Evolutionary conservation across 352 stramenopile genomes (phyloP).

Genomic region (Peronospora farinosa): DNA sequence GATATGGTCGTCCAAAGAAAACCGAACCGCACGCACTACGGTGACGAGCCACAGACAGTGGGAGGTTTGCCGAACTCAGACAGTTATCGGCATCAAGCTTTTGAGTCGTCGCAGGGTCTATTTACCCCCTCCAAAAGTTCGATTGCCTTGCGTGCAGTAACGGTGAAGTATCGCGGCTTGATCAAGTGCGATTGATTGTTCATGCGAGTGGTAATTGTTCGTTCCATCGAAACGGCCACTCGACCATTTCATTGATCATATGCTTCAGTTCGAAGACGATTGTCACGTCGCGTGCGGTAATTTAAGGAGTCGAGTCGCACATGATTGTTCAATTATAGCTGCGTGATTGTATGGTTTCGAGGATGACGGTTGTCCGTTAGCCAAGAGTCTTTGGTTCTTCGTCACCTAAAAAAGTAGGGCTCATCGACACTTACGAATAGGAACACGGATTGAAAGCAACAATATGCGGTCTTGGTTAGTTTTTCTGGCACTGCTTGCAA

Average conservation of each 20-base stretch:
- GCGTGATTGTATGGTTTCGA: slow-evolving; percentile 9
- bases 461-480: slow-evolving; percentile 17
- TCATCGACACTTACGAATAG: neutral
- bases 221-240: no score
- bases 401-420: neutral
- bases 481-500: slow-evolving; percentile 8
- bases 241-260: no score
- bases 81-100: slow-evolving; percentile 9
- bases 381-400: neutral
- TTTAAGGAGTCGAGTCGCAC: neutral
- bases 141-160: no score
- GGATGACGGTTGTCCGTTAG: slow-evolving; percentile 14
- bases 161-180: no score
- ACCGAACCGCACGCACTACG: slow-evolving; percentile 11
- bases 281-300: neutral
- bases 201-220: no score
- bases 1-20: slow-evolving; percentile 1
- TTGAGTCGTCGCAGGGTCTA: neutral
- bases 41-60: slow-evolving; percentile 9
- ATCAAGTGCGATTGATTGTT: no score
- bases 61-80: slow-evolving; percentile 12
- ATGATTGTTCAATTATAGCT: slow-evolving; percentile 7
- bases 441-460: neutral
- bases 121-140: no score
- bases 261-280: neutral